phyloP scores from a whole-genome alignment of 805 yeast species.

The Saturnispora sanitii region DNA sequence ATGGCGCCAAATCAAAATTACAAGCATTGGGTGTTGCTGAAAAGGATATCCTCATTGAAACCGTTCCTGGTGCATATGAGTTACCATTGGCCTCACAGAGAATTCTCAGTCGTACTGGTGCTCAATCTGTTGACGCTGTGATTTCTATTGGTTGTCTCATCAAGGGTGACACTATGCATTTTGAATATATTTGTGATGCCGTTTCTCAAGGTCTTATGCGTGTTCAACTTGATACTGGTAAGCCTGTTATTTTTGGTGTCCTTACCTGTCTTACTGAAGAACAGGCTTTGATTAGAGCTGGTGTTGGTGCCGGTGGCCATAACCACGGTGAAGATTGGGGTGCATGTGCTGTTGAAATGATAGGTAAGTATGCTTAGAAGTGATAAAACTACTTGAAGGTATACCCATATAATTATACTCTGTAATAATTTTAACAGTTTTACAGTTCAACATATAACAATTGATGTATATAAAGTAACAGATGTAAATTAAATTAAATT shows the following conservation, averaged over 20 bases:
- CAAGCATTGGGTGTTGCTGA: constrained; percentile 57
- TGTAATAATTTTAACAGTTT: too few species aligned
- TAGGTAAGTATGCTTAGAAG: constrained; percentile 28
- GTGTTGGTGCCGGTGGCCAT: constrained; percentile 67
- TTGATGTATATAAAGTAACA: too few species aligned
- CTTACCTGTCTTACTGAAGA: constrained; percentile 89
- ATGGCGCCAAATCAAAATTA: constrained; percentile 62
- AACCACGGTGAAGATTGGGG: constrained; percentile 99
- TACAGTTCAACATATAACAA: too few species aligned
- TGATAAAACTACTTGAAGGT: background rate
- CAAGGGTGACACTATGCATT: constrained; percentile 97
- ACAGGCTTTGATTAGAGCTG: constrained; percentile 91
- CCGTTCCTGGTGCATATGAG: constrained; percentile 94
- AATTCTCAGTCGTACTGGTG: constrained; percentile 37
- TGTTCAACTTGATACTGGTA: constrained; percentile 54
- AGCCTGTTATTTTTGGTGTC: constrained; percentile 89
- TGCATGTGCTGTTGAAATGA: constrained; percentile 97
- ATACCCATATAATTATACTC: background rate
- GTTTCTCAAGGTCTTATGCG: constrained; percentile 79
- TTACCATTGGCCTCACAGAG: constrained; percentile 72
- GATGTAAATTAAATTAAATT: too few species aligned
- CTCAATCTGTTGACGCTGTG: constrained; percentile 65
- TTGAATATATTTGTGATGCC: constrained; percentile 91
- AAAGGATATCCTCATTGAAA: constrained; percentile 67
- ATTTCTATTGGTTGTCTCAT: constrained; percentile 92